Evolutionary conservation across 495 filamentous ascomycete genomes (phyloP).

Genomic region (Apiosordaria backusii): DNA sequence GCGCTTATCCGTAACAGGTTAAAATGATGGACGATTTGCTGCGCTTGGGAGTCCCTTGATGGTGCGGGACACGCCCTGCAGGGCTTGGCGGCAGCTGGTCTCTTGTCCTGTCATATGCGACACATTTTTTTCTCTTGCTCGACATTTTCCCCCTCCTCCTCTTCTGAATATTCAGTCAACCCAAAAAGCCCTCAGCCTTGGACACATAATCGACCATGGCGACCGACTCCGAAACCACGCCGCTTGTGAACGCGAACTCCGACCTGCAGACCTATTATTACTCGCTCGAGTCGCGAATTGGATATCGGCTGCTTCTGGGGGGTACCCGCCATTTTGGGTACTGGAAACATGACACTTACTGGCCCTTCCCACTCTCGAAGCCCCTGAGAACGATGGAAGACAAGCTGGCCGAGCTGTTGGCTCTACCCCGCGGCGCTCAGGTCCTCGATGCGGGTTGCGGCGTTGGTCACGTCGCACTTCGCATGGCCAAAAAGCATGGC

Average conservation of each 20-base stretch:
- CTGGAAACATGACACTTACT: constrained; percentile 44
- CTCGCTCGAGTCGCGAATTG: constrained; percentile 47
- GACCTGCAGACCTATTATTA: constrained; percentile 29
- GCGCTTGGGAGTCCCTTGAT: neutral
- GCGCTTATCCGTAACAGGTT: neutral
- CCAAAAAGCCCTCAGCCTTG: neutral
- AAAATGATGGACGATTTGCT: neutral
- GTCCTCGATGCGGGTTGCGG: constrained; percentile 56
- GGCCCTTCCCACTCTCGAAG: constrained; percentile 46
- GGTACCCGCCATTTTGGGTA: constrained; percentile 53
- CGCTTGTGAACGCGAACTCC: constrained; percentile 9
- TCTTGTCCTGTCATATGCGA: neutral
- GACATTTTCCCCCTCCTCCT: too few species aligned
- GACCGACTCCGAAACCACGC: neutral
- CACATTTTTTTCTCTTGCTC: neutral
- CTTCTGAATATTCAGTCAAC: neutral
- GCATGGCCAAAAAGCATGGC: constrained; percentile 38
- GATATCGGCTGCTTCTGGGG: constrained; percentile 48
- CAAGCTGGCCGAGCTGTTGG: constrained; percentile 38
- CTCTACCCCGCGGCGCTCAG: constrained; percentile 35
- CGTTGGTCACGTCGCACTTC: constrained; percentile 47
- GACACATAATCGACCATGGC: neutral
- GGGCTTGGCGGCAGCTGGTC: neutral
- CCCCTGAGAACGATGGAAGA: constrained; percentile 50
- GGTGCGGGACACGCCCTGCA: too few species aligned